Percentiles rank a stretch among this genome's conserved stretches.
Conservation (phyloP, 257 asterid species). For the Nicotiana noctiflora region DNA sequence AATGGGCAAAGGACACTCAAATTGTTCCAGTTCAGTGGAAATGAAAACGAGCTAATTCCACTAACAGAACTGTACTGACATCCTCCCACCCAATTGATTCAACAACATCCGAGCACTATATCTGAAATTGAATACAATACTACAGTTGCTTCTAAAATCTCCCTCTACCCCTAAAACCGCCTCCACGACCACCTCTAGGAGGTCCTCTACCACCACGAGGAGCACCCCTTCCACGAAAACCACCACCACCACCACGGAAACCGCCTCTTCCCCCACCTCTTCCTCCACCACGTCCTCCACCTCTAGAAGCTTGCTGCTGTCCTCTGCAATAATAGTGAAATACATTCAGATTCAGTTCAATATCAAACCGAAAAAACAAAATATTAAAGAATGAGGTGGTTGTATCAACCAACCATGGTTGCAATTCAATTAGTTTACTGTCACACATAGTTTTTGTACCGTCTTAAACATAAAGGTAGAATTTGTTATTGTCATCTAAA, state of each 20-base stretch:
- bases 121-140: neutral
- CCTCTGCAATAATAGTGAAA: conserved; percentile 37
- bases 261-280: conserved; percentile 36
- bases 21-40: too few species aligned
- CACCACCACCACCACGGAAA: conserved; percentile 41
- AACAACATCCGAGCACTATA: conserved; percentile 1
- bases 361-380: too few species aligned
- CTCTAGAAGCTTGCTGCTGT: conserved; percentile 22
- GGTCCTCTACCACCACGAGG: conserved; percentile 66
- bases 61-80: neutral
- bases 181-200: conserved; percentile 55
- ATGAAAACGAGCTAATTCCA: too few species aligned
- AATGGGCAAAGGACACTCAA: too few species aligned
- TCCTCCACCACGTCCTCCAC: conserved; percentile 61
- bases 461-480: too few species aligned
- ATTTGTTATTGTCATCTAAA: too few species aligned
- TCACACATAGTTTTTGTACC: too few species aligned
- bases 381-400: too few species aligned
- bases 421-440: too few species aligned
- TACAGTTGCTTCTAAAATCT: conserved; percentile 31
- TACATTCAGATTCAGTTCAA: too few species aligned
- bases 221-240: conserved; percentile 61
- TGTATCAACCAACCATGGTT: too few species aligned
- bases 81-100: neutral
- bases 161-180: conserved; percentile 82